Evolutionary conservation across 2,329 filamentous ascomycete genomes (phyloP), one percentile per base, ranked within the genome.

Genomic region (Ophiostoma ulmi): DNA sequence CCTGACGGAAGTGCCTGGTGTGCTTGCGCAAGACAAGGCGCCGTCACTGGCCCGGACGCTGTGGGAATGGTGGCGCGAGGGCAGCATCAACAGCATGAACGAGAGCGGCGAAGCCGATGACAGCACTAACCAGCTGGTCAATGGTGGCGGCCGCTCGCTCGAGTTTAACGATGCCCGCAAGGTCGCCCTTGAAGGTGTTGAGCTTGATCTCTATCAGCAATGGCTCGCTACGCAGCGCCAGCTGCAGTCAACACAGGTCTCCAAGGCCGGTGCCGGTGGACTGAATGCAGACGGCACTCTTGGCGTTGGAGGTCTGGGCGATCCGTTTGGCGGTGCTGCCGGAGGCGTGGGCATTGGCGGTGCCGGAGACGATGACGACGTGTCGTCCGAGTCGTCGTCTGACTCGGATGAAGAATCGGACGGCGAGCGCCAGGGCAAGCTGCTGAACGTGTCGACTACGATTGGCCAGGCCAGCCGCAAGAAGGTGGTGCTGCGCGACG

Each of bases 141-240:
- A 89, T 74, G 88, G 87, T 36, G 86, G 86, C 63, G 89, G 89
- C 22, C 84, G 85, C 72, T 83, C 88, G 71, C 77, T 94, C 20
- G 82, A 87, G 71, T 80, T 93, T 65, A 82, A 80, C 8, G 85
- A 91, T 71, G 84, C 88, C 6, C 84, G 87, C 75, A 86, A 88
- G 68, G 84, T 88, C 67, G 85, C 89, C 1, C 81, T 97, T 0
- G 88, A 91, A 76, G 88, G 90, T 1, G 88, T 90, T 58, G 94
- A 98, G 75, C 84, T 95, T 14, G 81, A 86, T 17, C 81, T 93
- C 1, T 98, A 99, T 77, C 93, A 98, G 76, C 93, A 97, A 77
- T 97, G 93, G 84, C 85, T 97, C 11, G 93, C 93, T 0, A 93
- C 92, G 4, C 92, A 97, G 79, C 87, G 92, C 39, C 93, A 97